Percentiles rank a stretch among this genome's conserved stretches.
Conservation (phyloP, 2,329 filamentous ascomycete genomes). For the Rutstroemia sp. region DNA sequence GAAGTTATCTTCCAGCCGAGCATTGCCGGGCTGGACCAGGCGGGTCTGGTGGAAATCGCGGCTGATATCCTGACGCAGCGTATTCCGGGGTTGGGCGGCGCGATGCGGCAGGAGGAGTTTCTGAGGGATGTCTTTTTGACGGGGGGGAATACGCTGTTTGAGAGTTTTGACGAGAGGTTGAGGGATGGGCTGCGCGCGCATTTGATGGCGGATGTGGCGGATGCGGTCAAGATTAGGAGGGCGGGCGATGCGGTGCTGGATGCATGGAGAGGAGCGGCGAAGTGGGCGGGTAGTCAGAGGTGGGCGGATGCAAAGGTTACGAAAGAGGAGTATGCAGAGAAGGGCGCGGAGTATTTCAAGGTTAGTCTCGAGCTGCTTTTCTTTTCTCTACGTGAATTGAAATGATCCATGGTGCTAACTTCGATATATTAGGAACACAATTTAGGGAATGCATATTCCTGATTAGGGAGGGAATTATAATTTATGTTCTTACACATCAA, state of each 20-base stretch:
- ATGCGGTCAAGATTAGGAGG: constrained; percentile 35
- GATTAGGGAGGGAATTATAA: not conserved
- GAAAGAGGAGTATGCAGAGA: constrained; percentile 80
- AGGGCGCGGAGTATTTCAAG: constrained; percentile 91
- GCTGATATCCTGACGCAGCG: constrained; percentile 84
- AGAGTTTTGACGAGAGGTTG: constrained; percentile 78
- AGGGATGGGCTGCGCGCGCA: constrained; percentile 63
- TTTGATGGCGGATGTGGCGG: constrained; percentile 51
- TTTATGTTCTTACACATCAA: not conserved
- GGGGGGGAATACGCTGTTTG: constrained; percentile 84
- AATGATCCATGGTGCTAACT: not conserved
- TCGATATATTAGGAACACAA: constrained; percentile 49
- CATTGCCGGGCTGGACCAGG: constrained; percentile 88
- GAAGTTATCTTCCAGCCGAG: constrained; percentile 90
- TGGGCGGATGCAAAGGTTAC: constrained; percentile 63
- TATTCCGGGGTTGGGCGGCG: constrained; percentile 43
- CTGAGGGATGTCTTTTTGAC: constrained; percentile 87
- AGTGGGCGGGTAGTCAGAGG: constrained; percentile 61
- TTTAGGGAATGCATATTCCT: constrained; percentile 52
- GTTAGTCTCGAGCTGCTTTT: constrained; percentile 30
- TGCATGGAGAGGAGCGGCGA: constrained; percentile 87
- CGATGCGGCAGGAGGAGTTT: constrained; percentile 54
- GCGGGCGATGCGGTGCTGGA: constrained; percentile 75
- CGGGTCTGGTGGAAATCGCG: constrained; percentile 85
- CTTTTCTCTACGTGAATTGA: not conserved